Evolutionary conservation across 2,329 filamentous ascomycete genomes (phyloP).

Genomic region (Cryphonectria nitschkei): DNA sequence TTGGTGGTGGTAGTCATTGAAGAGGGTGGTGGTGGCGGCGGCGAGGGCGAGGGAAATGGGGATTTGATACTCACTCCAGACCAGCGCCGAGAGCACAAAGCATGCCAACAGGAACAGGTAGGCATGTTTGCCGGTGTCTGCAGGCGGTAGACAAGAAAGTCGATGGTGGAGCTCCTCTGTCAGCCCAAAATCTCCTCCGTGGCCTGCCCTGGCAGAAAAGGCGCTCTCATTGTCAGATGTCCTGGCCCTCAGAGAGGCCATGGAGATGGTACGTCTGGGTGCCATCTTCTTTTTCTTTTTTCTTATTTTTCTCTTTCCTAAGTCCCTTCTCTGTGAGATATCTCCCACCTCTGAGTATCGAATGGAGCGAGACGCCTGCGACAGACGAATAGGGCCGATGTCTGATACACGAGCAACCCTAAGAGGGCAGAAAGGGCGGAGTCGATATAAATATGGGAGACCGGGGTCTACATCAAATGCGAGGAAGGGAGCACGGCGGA

Average conservation of each 20-base stretch:
- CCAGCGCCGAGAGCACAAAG: constrained; percentile 55
- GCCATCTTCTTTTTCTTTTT: constrained; percentile 22
- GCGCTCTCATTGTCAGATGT: constrained; percentile 26
- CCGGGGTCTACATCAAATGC: constrained; percentile 5
- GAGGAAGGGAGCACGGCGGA: constrained; percentile 24
- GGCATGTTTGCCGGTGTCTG: constrained; percentile 43
- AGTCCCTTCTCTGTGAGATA: constrained; percentile 1
- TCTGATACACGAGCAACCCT: constrained; percentile 21
- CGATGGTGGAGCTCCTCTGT: constrained; percentile 27
- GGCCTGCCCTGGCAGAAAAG: constrained; percentile 19
- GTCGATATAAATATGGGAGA: constrained; percentile 22
- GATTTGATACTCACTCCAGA: constrained; percentile 50
- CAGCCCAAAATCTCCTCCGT: constrained; percentile 22
- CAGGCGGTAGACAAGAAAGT: constrained; percentile 38
- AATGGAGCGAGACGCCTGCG: constrained; percentile 10
- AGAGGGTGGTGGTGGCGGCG: neutral
- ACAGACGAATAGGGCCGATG: constrained; percentile 13
- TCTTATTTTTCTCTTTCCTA: neutral
- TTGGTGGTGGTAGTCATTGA: neutral
- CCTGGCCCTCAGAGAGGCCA: constrained; percentile 20
- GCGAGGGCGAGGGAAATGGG: neutral
- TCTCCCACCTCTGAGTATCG: constrained; percentile 19
- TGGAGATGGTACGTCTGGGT: constrained; percentile 21
- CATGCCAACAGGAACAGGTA: constrained; percentile 52
- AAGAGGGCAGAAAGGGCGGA: constrained; percentile 3